Evolutionary conservation across 805 yeast genomes (phyloP).

Genomic region (Candida boleticola): DNA sequence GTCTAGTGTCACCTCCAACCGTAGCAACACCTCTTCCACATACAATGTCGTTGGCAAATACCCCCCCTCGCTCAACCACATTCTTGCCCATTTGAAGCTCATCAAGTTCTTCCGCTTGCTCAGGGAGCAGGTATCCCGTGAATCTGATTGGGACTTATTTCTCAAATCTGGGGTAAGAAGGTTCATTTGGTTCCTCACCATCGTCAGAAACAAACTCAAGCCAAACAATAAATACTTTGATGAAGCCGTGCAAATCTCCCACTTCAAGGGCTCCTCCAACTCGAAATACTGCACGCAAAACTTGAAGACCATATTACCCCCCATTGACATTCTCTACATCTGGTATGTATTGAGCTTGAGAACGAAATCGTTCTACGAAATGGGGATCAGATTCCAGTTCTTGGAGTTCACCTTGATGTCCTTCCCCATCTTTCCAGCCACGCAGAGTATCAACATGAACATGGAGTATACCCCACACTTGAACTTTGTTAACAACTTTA

Average conservation of each 20-base stretch:
- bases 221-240: background rate
- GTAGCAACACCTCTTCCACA: no score
- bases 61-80: background rate
- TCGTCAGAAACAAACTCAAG: slow-evolving; percentile 2
- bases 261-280: background rate
- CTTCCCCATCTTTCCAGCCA: slow-evolving; percentile 3
- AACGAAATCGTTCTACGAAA: slow-evolving; percentile 1
- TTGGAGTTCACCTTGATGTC: slow-evolving; percentile 4
- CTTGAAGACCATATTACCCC: slow-evolving; percentile 1
- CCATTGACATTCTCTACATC: slow-evolving; percentile 3
- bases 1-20: no score
- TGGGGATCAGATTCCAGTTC: slow-evolving; percentile 4
- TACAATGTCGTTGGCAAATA: background rate
- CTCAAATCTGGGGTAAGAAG: slow-evolving; percentile 1
- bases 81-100: slow-evolving; percentile 4
- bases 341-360: slow-evolving; percentile 4
- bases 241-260: slow-evolving; percentile 2
- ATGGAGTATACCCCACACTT: background rate
- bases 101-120: background rate
- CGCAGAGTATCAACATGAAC: background rate
- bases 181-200: slow-evolving; percentile 2
- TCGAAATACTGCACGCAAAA: slow-evolving; percentile 2
- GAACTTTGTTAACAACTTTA: background rate
- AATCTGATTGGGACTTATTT: slow-evolving; percentile 2
- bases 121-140: background rate